Evolutionary conservation across 768 basidiomycete species (phyloP), one percentile per base, ranked within the genome.

Genomic region (Lactarius vividus): DNA sequence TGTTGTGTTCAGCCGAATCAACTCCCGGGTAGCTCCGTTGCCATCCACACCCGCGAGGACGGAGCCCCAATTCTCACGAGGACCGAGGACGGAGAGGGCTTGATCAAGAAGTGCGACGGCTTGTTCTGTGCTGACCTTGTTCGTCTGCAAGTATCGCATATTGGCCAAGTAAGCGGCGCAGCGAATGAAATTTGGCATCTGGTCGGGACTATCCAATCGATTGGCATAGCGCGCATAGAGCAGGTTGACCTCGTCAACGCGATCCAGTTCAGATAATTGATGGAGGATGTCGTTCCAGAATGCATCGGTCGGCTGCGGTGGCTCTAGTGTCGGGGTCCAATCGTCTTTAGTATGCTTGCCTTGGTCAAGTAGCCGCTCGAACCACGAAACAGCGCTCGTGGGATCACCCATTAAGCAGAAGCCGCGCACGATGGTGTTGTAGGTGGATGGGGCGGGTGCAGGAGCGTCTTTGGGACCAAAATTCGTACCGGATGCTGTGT

Each of bases 351-450:
- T 39, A 69, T 63, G 66, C 70, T 69, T 71, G 73, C 70, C 74
- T 64, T 85, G 83, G 31, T 75, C 73, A 55, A 89, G 75, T 35
- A 94, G 79, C 56, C 84, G 82, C 49, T 87, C 79, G 70, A 89
- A 91, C 93, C 93, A 96, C 6, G 78, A 73, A 52, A 87, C 70
- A 0, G 92, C 92, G 0, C 84, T 87, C 2, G 77, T 70, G 6
- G 87, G 71, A 71, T 95, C 93, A 15, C 83, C 84, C 11, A 76
- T 74, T 15, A 79, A 75, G 69, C 85, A 81, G 75, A 94, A 94
- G 1, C 89, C 89, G 1, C 74, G 75, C 65, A 94, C 83, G 63
- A 92, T 81, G 0, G 79, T 76, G 8, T 82, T 81, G 72, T 86
- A 93, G 0, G 91, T 91, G 0, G 84, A 82, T 1, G 84, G 78